These are phyloP conservation scores for Brassica cretica DNA, from an alignment of 345 rosid genomes.

Conservation along the genomic window DNA sequence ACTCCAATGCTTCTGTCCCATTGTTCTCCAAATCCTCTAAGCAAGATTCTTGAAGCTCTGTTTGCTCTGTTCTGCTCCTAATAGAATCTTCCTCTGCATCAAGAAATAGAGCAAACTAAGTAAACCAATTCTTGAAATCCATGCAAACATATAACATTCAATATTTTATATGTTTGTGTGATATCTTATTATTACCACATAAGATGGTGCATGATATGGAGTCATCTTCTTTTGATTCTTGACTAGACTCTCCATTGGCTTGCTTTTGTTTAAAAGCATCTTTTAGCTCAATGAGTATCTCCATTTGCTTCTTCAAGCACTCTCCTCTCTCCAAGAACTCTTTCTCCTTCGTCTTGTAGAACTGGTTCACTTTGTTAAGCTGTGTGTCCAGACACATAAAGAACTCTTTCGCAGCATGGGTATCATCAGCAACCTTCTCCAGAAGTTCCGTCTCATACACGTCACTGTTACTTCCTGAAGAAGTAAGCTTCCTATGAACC, in stretches of 20 bases:
- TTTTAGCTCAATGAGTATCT: slow-evolving; percentile 73
- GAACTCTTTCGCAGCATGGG: slow-evolving; percentile 75
- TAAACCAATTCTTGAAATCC: slow-evolving; percentile 6
- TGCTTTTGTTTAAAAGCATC: slow-evolving; percentile 54
- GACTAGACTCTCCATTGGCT: slow-evolving; percentile 47
- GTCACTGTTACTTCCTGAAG: slow-evolving; percentile 62
- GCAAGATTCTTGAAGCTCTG: slow-evolving; percentile 48
- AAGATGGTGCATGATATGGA: slow-evolving; percentile 78
- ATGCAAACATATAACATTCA: not conserved
- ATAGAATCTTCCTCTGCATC: slow-evolving; percentile 69
- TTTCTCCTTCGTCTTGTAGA: slow-evolving; percentile 75
- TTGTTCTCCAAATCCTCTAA: slow-evolving; percentile 46
- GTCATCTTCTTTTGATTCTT: slow-evolving; percentile 67
- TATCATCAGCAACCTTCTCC: slow-evolving; percentile 68
- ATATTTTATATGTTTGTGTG: not conserved
- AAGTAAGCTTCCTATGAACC: slow-evolving; percentile 80
- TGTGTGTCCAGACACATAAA: slow-evolving; percentile 76
- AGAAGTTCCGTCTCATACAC: slow-evolving; percentile 80
- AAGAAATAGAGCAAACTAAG: slow-evolving; percentile 8
- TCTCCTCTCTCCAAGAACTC: slow-evolving; percentile 94
- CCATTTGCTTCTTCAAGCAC: slow-evolving; percentile 76
- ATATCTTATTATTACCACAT: slow-evolving; percentile 51
- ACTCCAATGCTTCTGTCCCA: slow-evolving; percentile 43
- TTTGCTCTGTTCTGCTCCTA: slow-evolving; percentile 55
- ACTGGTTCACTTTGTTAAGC: slow-evolving; percentile 90